Evolutionary conservation across 345 rosid species (phyloP), one percentile per base, ranked within the genome.

Genomic region (Citropsis articulata): DNA sequence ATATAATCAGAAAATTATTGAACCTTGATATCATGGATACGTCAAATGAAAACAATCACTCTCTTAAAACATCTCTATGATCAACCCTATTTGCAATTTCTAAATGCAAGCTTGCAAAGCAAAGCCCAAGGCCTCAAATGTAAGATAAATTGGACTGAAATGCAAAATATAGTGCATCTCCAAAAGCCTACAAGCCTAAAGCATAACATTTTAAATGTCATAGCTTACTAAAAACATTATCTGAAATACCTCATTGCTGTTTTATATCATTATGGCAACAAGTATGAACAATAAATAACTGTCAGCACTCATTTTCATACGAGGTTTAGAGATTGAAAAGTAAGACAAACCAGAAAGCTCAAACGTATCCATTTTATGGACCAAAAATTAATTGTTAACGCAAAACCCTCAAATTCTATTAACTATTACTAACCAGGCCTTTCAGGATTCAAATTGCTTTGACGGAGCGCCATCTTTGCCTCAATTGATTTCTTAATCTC

Each of bases 401-500:
- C 22, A 27, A 6, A 55, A 30, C 9, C 10, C 36, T 14, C 68
- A n/a, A 77, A n/a, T 65, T 50, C 56, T 60, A 40, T 18, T 14
- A 64, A 36, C 38, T 22, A 38, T 76, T 65, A 86, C 92, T 30
- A 78, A 96, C 99, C 99, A 80, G 98, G 98, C 72, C 98, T 86
- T 82, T 92, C 94, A 38, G 99, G 98, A 85, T 91, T 93, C 88
- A 97, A 86, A 66, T 97, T 97, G 80, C 82, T 90, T 57, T 89
- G 98, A 78, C 99, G 99, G 87, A 97, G 99, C 80, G 90, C 82
- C 86, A 88, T 53, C 83, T 94, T 97, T 21, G 92, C 91, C 81
- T 94, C 98, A 22, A 90, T 77, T 7, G 92, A 88, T 83, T 91
- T 94, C 91, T 87, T 94, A 40, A 91, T 86, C 84, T 97, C 99